phyloP scores from a whole-genome alignment of 805 yeast genomes.

The Candida nanaspora region DNA sequence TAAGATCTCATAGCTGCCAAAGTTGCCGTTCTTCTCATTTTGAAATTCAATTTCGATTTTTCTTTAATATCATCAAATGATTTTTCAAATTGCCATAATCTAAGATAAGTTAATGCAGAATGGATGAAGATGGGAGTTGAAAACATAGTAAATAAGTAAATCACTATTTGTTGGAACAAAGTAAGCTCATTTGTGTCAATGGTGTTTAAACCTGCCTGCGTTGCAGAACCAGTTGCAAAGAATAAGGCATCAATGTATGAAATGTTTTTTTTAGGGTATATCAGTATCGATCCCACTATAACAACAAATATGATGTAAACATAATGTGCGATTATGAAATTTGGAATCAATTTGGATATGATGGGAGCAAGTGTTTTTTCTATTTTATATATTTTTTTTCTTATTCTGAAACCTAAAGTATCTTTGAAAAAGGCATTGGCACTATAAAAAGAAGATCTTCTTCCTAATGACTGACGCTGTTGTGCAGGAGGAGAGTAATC shows the following conservation, averaged over 20 bases:
- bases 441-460: not conserved
- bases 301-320: conserved; percentile 55
- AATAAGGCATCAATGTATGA: conserved; percentile 76
- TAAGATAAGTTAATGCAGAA: conserved; percentile 63
- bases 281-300: conserved; percentile 62
- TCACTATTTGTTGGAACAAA: conserved; percentile 72
- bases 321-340: conserved; percentile 62
- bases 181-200: conserved; percentile 55
- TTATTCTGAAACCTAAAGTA: conserved; percentile 22
- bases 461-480: not conserved
- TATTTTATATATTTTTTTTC: conserved; percentile 30
- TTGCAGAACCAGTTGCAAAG: conserved; percentile 65
- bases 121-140: conserved; percentile 90
- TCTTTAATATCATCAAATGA: conserved; percentile 76
- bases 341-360: conserved; percentile 37
- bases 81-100: conserved; percentile 86
- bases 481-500: not conserved
- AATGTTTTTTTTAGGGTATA: conserved; percentile 67
- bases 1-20: conserved; percentile 40
- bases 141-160: conserved; percentile 55
- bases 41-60: conserved; percentile 69
- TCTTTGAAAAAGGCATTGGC: conserved; percentile 8
- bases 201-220: conserved; percentile 92
- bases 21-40: conserved; percentile 77
- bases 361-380: conserved; percentile 34